These are phyloP conservation scores for Salix dunnii DNA, from an alignment of 345 rosid genomes.

Conservation along the genomic window DNA sequence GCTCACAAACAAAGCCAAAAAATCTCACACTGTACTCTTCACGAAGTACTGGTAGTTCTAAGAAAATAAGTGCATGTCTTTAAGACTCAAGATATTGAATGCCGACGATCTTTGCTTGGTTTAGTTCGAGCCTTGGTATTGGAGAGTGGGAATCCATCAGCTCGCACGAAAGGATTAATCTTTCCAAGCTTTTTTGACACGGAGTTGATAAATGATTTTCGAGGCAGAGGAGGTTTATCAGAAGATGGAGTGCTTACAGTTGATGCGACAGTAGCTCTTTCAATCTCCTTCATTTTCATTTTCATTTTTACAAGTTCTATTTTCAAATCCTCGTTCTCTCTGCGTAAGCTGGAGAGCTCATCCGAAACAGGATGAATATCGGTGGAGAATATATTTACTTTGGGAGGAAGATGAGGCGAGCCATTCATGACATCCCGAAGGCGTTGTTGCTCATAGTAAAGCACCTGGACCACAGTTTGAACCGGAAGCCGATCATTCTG, in stretches of 20 bases:
- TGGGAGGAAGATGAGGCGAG: conserved; percentile 37
- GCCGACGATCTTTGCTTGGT: conserved; percentile 73
- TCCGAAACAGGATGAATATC: conserved; percentile 50
- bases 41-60: not conserved
- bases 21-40: not conserved
- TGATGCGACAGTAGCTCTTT: conserved; percentile 31
- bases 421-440: conserved; percentile 62
- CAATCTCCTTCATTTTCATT: conserved; percentile 74
- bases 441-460: conserved; percentile 86
- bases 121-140: conserved; percentile 47
- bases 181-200: conserved; percentile 75
- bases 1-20: conserved; percentile 14
- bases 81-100: conserved; percentile 69
- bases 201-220: conserved; percentile 71
- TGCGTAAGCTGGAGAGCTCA: conserved; percentile 55
- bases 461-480: conserved; percentile 92
- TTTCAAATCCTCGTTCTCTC: conserved; percentile 84
- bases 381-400: conserved; percentile 27
- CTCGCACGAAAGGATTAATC: conserved; percentile 56
- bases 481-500: conserved; percentile 85
- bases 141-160: conserved; percentile 44
- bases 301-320: conserved; percentile 76
- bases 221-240: conserved; percentile 76
- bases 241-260: conserved; percentile 41
- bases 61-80: not conserved